phyloP scores from a whole-genome alignment of 139 green algal genomes.

The Chlorella sp. region DNA sequence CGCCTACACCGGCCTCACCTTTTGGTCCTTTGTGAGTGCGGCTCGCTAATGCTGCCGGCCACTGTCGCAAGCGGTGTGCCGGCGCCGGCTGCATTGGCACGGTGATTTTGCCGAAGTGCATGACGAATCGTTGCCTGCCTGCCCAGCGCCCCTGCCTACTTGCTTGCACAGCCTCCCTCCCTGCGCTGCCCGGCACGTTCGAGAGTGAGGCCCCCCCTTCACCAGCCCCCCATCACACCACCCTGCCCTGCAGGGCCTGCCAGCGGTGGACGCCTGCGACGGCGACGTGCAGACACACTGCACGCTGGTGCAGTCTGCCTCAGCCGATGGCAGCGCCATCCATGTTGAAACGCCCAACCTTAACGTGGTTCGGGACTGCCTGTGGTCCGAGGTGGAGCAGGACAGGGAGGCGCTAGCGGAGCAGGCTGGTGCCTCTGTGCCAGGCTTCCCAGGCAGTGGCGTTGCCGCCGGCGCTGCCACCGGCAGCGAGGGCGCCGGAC shows the following conservation, averaged over 20 bases:
- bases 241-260: background rate
- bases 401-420: background rate
- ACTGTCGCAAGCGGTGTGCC: too few species aligned
- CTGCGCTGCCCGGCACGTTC: too few species aligned
- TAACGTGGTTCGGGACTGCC: background rate
- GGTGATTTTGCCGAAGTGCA: too few species aligned
- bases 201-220: background rate
- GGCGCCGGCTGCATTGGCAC: too few species aligned
- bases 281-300: background rate
- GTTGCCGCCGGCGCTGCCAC: background rate
- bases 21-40: slow-evolving; percentile 2
- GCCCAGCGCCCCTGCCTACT: too few species aligned
- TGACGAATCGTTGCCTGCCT: too few species aligned
- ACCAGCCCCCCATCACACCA: background rate
- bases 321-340: too few species aligned
- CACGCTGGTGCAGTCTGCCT: too few species aligned
- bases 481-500: background rate
- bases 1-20: slow-evolving; percentile 1
- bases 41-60: too few species aligned
- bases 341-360: background rate
- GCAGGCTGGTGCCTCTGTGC: background rate
- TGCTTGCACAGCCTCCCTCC: too few species aligned
- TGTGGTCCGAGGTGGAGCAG: background rate
- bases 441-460: background rate
- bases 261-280: background rate